Conservation (phyloP, 129 eudicot genomes). For the Ambrosia trifida region DNA sequence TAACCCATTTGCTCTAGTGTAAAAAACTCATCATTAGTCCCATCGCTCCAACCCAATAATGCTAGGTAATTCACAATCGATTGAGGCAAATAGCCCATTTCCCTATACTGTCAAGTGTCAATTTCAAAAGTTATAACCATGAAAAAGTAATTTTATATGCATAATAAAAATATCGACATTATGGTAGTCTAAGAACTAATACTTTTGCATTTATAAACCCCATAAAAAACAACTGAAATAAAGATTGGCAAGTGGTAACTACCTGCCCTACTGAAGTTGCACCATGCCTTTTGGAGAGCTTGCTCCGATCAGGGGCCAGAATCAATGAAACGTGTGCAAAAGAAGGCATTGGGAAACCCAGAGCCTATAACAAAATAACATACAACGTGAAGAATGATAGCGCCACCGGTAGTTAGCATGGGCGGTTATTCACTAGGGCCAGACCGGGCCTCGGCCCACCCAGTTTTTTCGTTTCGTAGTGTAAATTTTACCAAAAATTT, state of each 20-base stretch:
- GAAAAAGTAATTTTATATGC: neutral
- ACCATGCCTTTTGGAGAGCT: slow-evolving; percentile 96
- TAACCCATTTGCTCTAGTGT: slow-evolving; percentile 85
- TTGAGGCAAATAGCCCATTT: slow-evolving; percentile 91
- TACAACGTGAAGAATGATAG: neutral
- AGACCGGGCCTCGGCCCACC: too few relatives aligned
- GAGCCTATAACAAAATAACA: slow-evolving; percentile 57
- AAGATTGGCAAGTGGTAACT: slow-evolving; percentile 15
- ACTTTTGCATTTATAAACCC: neutral
- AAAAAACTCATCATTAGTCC: slow-evolving; percentile 89
- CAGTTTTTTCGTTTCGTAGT: too few relatives aligned
- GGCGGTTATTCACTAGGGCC: too few relatives aligned
- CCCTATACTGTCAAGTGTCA: slow-evolving; percentile 59
- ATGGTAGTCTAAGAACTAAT: slow-evolving; percentile 22
- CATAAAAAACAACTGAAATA: neutral
- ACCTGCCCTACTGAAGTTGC: slow-evolving; percentile 99
- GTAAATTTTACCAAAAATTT: too few relatives aligned
- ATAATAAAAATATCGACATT: neutral
- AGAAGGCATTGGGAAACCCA: slow-evolving; percentile 81
- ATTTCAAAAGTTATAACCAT: slow-evolving; percentile 15
- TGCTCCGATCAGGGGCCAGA: slow-evolving; percentile 98
- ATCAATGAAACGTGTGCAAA: slow-evolving; percentile 94
- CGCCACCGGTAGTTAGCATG: slow-evolving; percentile 3
- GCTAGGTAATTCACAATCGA: slow-evolving; percentile 91
- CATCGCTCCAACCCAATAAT: slow-evolving; percentile 97